phyloP scores from a whole-genome alignment of 148 eudicot genomes.

The Rhododendron williamsianum region DNA sequence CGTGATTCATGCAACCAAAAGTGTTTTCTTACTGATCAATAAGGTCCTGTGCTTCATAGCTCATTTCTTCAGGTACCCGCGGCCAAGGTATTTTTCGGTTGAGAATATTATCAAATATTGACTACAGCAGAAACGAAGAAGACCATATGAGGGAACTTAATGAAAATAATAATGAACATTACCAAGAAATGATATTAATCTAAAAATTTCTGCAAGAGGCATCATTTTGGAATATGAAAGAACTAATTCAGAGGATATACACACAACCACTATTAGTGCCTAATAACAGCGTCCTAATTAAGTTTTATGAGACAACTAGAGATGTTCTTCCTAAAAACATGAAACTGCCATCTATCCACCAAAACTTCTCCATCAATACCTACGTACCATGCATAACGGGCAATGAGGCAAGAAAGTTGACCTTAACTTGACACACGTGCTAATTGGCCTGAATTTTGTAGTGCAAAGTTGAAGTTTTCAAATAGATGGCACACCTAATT shows the following conservation, averaged over 20 bases:
- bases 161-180: not conserved
- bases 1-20: not conserved
- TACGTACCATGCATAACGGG: not conserved
- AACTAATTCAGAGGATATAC: not conserved
- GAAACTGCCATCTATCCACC: slow-evolving; percentile 1
- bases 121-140: slow-evolving; percentile 33
- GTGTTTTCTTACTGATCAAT: slow-evolving; percentile 68
- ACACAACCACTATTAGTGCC: not conserved
- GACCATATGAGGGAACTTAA: not conserved
- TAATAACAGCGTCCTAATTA: not conserved
- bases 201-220: not conserved
- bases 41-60: slow-evolving; percentile 73
- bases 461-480: not conserved
- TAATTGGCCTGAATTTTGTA: not conserved
- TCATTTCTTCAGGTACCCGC: slow-evolving; percentile 85
- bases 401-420: not conserved
- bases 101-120: slow-evolving; percentile 93
- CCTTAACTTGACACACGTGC: not conserved
- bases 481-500: not conserved
- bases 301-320: not conserved
- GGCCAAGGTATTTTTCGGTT: slow-evolving; percentile 98
- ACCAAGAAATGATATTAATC: not conserved
- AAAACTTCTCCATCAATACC: not conserved
- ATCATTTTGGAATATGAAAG: not conserved
- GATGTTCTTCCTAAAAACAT: not conserved